Conservation (phyloP, 2,329 filamentous ascomycete genomes). For the Arthroderma sp. region DNA sequence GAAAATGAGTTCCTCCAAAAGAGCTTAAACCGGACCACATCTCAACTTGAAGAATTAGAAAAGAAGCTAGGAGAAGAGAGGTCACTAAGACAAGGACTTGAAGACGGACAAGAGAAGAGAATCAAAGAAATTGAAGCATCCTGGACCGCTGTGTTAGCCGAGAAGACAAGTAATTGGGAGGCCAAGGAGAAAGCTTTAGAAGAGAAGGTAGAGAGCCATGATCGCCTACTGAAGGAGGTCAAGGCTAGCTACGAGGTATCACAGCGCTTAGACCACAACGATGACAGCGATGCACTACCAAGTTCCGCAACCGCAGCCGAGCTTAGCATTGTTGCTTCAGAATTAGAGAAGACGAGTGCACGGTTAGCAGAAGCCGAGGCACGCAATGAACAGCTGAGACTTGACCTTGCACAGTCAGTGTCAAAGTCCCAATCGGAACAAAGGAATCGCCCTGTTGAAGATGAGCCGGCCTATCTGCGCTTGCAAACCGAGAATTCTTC, state of each 20-base stretch:
- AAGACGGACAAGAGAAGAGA: constrained; percentile 61
- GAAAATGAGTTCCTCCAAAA: constrained; percentile 83
- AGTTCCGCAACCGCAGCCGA: constrained; percentile 71
- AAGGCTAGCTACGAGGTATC: constrained; percentile 97
- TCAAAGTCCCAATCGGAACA: constrained; percentile 52
- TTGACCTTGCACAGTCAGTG: constrained; percentile 81
- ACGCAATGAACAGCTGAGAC: constrained; percentile 79
- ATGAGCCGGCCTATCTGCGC: constrained; percentile 78
- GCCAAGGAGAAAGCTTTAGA: constrained; percentile 82
- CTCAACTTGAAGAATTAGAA: constrained; percentile 73
- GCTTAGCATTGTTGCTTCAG: constrained; percentile 81
- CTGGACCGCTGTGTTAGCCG: constrained; percentile 77
- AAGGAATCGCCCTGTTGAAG: constrained; percentile 54
- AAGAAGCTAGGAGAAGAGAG: constrained; percentile 66
- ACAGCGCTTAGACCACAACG: constrained; percentile 66
- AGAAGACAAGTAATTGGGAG: constrained; percentile 94
- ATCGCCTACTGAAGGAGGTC: constrained; percentile 79
- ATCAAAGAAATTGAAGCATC: constrained; percentile 83
- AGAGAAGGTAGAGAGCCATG: constrained; percentile 89
- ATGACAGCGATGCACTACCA: constrained; percentile 43
- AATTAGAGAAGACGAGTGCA: constrained; percentile 77
- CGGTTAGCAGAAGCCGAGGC: constrained; percentile 83
- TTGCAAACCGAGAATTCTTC: constrained; percentile 89
- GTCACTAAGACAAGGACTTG: constrained; percentile 56
- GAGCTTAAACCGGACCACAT: constrained; percentile 59